Base-by-base conservation (phyloP, 371 early-diverging fungal genomes). In the Mucor ambiguus region DNA sequence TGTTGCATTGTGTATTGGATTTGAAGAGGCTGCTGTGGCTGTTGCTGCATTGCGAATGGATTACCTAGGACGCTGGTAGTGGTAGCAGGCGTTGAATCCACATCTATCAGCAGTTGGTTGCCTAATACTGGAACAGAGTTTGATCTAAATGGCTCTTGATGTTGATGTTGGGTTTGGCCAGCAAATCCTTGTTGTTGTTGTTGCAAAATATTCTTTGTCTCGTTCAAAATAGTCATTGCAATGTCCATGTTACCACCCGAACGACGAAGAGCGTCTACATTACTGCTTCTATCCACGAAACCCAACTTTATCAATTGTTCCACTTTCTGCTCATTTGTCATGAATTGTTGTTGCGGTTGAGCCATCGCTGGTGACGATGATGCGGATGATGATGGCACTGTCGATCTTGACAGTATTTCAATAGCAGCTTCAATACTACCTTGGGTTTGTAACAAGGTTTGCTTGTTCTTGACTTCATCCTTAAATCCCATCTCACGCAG, bases 401-500 rank as follows among this genome's bases (percentile, higher is more conserved):
- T 58, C 63, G 33, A 32, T 69, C 82, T 74, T 24, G 83, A 80
- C 35, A 96, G 67, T 26, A 93, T 76, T 71, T 91, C 92, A 29
- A 94, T 80, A 9, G 95, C 90, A 12, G 81, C 78, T 22, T 89
- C 87, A 11, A 96, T 65, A 54, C 87, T 86, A 30, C 95, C 95
- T 30, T 88, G 84, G n/a, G 91, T 87, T 46, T 84, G 80, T n/a
- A 77, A 71, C 41, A 92, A 78, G 4, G 89, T 89, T 60, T 81
- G 83, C 12, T 76, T 76, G 63, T 87, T 92, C 63, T 77, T 81
- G 12, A 75, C 70, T 1, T 84, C 84, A 62, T 91, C 87, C 30
- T 74, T 81, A 62, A 90, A 96, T 24, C 96, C 96, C 92, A 96
- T 89, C 33, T 91, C 89, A 20, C 79, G 83, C 58, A 92, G 68